Evolutionary conservation across 345 rosid genomes (phyloP), one percentile per base, ranked within the genome.

Genomic region (Populus pruinosa): DNA sequence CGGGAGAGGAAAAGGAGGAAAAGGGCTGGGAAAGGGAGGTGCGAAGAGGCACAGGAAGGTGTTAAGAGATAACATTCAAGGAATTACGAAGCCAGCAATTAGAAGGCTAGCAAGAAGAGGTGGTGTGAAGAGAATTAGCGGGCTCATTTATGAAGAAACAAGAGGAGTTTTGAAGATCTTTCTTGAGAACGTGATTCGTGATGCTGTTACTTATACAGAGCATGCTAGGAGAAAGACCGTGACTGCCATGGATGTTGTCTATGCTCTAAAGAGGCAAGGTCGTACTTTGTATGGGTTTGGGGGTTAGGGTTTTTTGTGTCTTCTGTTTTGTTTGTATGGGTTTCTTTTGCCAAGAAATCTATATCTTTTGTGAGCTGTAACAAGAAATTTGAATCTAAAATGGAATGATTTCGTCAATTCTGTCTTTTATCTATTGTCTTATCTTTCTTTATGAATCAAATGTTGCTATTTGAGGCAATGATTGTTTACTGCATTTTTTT

Each of bases 31-130:
- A n/a, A 69, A 69, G 72, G 72, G 72, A 69, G 72, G 72, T 4
- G 72, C 72, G 0, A 69, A 69, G 72, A 69, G 72, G 72, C 72
- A 69, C 55, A 69, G 72, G 72, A 69, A 69, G 55, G 72, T 69
- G 20, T 0, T 69, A 11, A 43, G 72, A 14, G 72, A 69, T 41
- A 69, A 69, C 53, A 69, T 69, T 16, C 72, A 69, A 39, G 72
- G 72, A 39, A 69, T 69, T 2, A 69, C 72, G 4, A 69, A 69
- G 53, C 72, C 72, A 20, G 72, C 72, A 21, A 69, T 69, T 6
- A 43, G 72, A 25, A 69, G 72, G 55, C 31, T 69, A 8, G 72
- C 72, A n/a, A 38, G 72, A 25, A 38, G 72, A 38, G 72, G 72
- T 12, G 72, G 72, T 5, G 72, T 69, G 14, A 69, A 69, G 72